These are phyloP conservation scores for Stentor roeselii DNA, from an alignment of 73 alveolate species.

Conservation along the genomic window DNA sequence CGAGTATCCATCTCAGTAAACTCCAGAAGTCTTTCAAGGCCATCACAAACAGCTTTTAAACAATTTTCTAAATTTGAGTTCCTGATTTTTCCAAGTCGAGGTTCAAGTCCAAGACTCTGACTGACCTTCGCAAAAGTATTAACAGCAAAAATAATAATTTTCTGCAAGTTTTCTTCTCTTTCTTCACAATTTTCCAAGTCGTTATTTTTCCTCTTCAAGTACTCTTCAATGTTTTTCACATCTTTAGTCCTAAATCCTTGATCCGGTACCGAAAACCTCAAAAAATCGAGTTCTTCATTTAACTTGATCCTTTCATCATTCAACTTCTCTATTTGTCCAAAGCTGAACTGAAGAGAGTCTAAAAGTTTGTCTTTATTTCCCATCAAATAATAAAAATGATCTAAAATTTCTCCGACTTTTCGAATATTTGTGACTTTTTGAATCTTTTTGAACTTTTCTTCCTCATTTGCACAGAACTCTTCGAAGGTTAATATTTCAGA, in stretches of 20 bases:
- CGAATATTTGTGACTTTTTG: background rate
- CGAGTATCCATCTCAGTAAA: no score
- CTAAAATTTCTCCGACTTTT: background rate
- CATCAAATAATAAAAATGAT: background rate
- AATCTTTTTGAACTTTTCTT: background rate
- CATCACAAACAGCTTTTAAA: no score
- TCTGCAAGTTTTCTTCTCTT: background rate
- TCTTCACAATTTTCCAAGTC: background rate
- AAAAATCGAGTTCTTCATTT: no score
- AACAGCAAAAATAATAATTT: background rate
- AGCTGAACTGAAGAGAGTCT: background rate
- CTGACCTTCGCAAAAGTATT: background rate
- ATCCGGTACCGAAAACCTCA: background rate
- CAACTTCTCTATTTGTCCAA: background rate
- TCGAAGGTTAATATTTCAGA: background rate
- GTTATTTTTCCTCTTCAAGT: no score
- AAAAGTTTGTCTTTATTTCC: background rate
- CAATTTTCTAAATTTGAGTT: no score
- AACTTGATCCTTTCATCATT: background rate
- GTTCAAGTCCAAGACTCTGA: no score
- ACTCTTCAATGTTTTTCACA: background rate
- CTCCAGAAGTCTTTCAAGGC: no score
- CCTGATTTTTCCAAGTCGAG: background rate
- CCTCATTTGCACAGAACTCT: background rate
- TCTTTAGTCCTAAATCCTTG: background rate